phyloP scores from a whole-genome alignment of 768 basidiomycete genomes.

The Leccinellum rugosiceps region DNA sequence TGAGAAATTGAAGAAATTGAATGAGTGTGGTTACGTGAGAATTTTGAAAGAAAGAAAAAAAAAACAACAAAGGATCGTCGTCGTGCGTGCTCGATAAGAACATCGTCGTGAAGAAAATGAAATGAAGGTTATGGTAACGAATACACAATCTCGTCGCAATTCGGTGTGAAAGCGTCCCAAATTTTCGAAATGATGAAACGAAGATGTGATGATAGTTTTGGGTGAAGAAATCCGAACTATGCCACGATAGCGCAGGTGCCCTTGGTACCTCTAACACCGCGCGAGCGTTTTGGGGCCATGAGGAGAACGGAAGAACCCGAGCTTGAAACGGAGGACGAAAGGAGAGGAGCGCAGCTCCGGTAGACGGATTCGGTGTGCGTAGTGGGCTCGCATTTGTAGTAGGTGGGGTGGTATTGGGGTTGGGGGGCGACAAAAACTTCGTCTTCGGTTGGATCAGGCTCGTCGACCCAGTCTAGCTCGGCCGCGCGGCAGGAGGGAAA shows the following conservation, averaged over 20 bases:
- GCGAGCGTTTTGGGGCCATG: constrained; percentile 26
- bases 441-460: constrained; percentile 21
- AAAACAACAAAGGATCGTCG: constrained; percentile 19
- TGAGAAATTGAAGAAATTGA: constrained; percentile 8
- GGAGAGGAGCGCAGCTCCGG: constrained; percentile 20
- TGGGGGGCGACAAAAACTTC: constrained; percentile 18
- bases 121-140: not conserved
- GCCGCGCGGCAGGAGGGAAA: constrained; percentile 32
- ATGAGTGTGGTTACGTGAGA: constrained; percentile 26
- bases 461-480: constrained; percentile 29
- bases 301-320: constrained; percentile 29
- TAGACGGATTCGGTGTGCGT: constrained; percentile 4
- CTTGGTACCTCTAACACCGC: constrained; percentile 15
- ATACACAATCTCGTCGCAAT: constrained; percentile 12
- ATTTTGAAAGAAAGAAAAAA: constrained; percentile 1
- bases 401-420: constrained; percentile 14
- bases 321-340: constrained; percentile 22
- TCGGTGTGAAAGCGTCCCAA: constrained; percentile 21
- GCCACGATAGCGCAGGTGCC: constrained; percentile 6
- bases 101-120: constrained; percentile 12
- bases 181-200: constrained; percentile 7
- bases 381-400: constrained; percentile 14
- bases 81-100: constrained; percentile 19
- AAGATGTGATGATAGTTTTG: constrained; percentile 1
- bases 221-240: constrained; percentile 9